These are phyloP conservation scores for Penicillium macrosclerotiorum DNA, from an alignment of 495 filamentous ascomycete species.

Conservation along the genomic window DNA sequence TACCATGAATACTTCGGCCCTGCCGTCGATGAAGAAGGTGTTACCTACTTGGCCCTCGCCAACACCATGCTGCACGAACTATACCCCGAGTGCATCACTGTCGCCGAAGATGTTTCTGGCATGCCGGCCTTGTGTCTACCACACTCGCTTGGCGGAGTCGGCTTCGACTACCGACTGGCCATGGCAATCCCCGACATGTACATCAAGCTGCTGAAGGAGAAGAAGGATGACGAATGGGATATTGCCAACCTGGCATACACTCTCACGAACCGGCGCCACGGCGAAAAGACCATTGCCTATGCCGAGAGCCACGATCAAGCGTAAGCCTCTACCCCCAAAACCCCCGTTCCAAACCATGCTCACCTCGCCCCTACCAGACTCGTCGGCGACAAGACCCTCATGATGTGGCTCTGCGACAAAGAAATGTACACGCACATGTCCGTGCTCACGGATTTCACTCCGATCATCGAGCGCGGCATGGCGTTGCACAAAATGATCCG, in stretches of 20 bases:
- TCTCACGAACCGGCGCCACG: constrained; percentile 87
- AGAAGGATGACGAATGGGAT: constrained; percentile 89
- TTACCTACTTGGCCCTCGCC: constrained; percentile 93
- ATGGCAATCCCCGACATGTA: constrained; percentile 99
- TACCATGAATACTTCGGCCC: constrained; percentile 98
- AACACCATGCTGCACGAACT: constrained; percentile 93
- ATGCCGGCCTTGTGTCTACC: constrained; percentile 94
- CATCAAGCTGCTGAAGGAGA: constrained; percentile 97
- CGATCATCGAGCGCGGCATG: constrained; percentile 88
- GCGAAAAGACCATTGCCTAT: constrained; percentile 98
- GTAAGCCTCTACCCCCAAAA: constrained; percentile 54
- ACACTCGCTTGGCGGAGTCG: constrained; percentile 81
- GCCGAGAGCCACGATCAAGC: constrained; percentile 97
- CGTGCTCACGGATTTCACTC: constrained; percentile 73
- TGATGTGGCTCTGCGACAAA: constrained; percentile 98
- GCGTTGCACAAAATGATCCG: constrained; percentile 96
- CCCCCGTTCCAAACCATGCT: neutral
- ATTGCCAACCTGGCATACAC: constrained; percentile 81
- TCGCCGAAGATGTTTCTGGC: constrained; percentile 96
- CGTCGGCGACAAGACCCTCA: constrained; percentile 91
- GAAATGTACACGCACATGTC: constrained; percentile 99
- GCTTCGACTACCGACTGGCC: constrained; percentile 95
- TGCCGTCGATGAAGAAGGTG: constrained; percentile 88
- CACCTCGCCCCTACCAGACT: constrained; percentile 56
- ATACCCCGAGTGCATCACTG: constrained; percentile 82